Evolutionary conservation across 345 rosid genomes (phyloP).

Genomic region (Euphorbia lathyris): DNA sequence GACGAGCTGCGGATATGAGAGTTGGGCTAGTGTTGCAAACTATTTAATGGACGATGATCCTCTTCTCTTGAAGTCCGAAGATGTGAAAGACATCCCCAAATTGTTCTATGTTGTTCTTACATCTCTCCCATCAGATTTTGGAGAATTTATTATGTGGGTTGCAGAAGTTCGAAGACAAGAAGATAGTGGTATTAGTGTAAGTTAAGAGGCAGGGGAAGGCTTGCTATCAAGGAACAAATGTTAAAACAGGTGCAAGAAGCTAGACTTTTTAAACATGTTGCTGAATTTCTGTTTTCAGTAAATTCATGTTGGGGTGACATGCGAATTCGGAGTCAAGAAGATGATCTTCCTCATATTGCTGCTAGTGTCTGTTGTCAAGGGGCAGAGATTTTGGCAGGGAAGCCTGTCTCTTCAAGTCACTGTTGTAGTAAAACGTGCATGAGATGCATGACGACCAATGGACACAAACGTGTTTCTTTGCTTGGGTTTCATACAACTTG

Average conservation of each 20-base stretch:
- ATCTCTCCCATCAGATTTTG: slow-evolving; percentile 58
- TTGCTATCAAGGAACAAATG: slow-evolving; percentile 56
- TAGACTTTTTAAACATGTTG: too few relatives aligned
- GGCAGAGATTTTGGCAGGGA: slow-evolving; percentile 54
- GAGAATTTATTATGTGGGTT: slow-evolving; percentile 80
- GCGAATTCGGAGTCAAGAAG: slow-evolving; percentile 27
- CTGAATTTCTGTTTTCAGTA: too few relatives aligned
- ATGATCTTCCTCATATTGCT: slow-evolving; percentile 42
- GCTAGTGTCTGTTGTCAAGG: slow-evolving; percentile 57
- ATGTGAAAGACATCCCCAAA: slow-evolving; percentile 59
- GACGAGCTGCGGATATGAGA: too few relatives aligned
- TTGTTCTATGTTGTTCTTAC: too few relatives aligned
- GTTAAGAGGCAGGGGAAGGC: slow-evolving; percentile 67
- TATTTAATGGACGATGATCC: slow-evolving; percentile 83
- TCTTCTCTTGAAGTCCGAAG: slow-evolving; percentile 54
- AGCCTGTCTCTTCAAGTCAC: slow-evolving; percentile 34
- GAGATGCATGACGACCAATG: slow-evolving; percentile 48
- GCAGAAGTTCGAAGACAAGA: slow-evolving; percentile 73
- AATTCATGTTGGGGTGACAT: slow-evolving; percentile 40
- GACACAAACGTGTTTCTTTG: slow-evolving; percentile 38
- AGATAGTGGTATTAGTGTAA: slow-evolving; percentile 54
- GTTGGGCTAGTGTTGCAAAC: slow-evolving; percentile 67
- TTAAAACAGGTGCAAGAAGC: too few relatives aligned
- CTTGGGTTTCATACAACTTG: too few relatives aligned
- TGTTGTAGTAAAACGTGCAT: too few relatives aligned